phyloP scores from a whole-genome alignment of 768 basidiomycete genomes.

The Gloeophyllum trabeum region DNA sequence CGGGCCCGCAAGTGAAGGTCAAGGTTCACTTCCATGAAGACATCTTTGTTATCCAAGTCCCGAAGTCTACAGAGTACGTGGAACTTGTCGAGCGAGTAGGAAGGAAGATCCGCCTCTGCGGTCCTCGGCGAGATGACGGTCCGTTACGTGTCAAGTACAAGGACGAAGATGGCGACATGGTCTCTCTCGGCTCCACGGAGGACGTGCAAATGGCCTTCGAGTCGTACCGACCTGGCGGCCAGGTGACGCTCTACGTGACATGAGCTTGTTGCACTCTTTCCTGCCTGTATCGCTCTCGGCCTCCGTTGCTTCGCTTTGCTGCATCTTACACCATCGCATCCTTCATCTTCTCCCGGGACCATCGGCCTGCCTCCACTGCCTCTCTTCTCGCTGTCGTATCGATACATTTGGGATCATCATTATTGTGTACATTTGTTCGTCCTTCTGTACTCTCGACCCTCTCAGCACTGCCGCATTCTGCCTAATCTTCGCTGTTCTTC shows the following conservation, averaged over 20 bases:
- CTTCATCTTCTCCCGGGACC: slow-evolving; percentile 3
- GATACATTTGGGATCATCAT: slow-evolving; percentile 13
- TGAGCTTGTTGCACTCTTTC: slow-evolving; percentile 22
- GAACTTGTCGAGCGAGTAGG: slow-evolving; percentile 86
- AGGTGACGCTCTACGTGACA: slow-evolving; percentile 73
- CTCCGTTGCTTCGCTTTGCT: slow-evolving; percentile 1
- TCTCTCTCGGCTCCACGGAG: slow-evolving; percentile 81
- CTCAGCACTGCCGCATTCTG: neutral
- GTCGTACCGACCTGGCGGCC: slow-evolving; percentile 65
- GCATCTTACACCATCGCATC: neutral
- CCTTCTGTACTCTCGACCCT: neutral
- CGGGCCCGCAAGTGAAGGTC: slow-evolving; percentile 53
- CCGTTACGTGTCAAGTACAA: slow-evolving; percentile 79
- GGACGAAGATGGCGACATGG: slow-evolving; percentile 89
- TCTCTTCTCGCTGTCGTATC: slow-evolving; percentile 9
- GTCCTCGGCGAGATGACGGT: slow-evolving; percentile 68
- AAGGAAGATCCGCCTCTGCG: slow-evolving; percentile 87
- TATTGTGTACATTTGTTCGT: slow-evolving; percentile 12
- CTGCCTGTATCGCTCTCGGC: neutral
- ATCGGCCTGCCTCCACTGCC: slow-evolving; percentile 5
- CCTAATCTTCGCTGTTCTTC: neutral
- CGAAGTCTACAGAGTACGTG: slow-evolving; percentile 64
- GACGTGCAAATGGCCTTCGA: slow-evolving; percentile 95
- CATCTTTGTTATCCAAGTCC: slow-evolving; percentile 89
- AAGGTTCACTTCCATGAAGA: slow-evolving; percentile 94